Evolutionary conservation across 2,329 filamentous ascomycete species (phyloP), one percentile per base, ranked within the genome.

Genomic region (Nannizziopsis barbatae): DNA sequence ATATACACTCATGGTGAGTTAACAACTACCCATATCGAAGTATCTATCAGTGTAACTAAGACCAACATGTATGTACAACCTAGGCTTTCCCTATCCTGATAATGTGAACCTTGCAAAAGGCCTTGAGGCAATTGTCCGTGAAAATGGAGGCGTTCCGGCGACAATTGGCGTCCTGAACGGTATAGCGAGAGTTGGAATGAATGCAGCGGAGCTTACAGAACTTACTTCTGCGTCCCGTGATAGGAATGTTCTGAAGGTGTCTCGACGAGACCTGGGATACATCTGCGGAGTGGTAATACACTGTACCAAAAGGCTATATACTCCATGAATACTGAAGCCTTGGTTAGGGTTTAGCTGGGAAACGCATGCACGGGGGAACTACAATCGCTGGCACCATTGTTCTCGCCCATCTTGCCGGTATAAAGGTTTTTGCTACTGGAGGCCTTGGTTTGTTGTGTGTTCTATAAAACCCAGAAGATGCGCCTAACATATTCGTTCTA

Each of bases 331-430:
- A 44, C 42, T 57, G 31, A 57, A 37, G 9, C 4, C 20, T 4
- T 27, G 20, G 9, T 27, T 49, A 84, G 77, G 80, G 83, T 27
- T 61, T 84, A 46, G 64, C 76, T 40, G 84, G 84, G 31, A 77
- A 76, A 55, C 78, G 74, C 48, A 76, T 86, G 39, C 84, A 93
- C 64, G 92, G 89, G 22, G 92, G 90, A 8, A 98, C 92, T 1
- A 98, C 92, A 1, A 85, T 98, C 49, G 80, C 90, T 4, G 89
- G 85, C 1, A 98, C 92, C 2, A 95, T 94, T 85, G 67, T 95
- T 33, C 77, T 98, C 27, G 86, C 92, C 39, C 76, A 85, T 53
- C 71, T 89, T 51, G 90, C 88, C 22, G 89, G 89, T 8, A 94
- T 98, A 62, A 83, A 81, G 55, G 78, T 98, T 43, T 95, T 98